phyloP scores from a whole-genome alignment of 345 rosid species.

The Camelina hispida region DNA sequence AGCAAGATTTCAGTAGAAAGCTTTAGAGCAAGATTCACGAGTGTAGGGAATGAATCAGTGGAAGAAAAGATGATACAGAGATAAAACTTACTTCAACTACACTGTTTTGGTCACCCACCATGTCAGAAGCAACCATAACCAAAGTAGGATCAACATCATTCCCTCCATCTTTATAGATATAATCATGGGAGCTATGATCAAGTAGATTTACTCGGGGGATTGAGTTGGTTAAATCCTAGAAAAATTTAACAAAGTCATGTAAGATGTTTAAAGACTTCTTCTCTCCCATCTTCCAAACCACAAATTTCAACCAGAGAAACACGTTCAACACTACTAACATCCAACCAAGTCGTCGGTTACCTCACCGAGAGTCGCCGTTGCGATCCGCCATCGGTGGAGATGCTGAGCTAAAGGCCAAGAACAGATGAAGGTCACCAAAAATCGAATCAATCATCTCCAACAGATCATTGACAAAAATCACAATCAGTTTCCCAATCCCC shows the following conservation, averaged over 20 bases:
- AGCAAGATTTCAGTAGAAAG: conserved; percentile 13
- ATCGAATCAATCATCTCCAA: too few species aligned
- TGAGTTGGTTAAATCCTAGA: conserved; percentile 54
- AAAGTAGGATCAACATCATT: conserved; percentile 55
- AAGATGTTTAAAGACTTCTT: background rate
- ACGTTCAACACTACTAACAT: background rate
- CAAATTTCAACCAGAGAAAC: background rate
- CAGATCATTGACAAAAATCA: too few species aligned
- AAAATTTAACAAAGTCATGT: background rate
- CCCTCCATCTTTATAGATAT: conserved; percentile 50
- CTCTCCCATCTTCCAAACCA: background rate
- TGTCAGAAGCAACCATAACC: conserved; percentile 50
- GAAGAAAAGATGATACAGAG: background rate
- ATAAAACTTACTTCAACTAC: conserved; percentile 61
- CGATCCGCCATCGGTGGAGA: too few species aligned
- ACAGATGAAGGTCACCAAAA: too few species aligned
- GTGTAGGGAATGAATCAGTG: background rate
- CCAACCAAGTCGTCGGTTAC: too few species aligned
- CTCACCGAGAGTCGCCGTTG: too few species aligned
- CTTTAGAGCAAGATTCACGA: conserved; percentile 5
- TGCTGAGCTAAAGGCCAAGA: too few species aligned
- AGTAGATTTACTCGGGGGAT: conserved; percentile 39
- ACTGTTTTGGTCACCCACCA: conserved; percentile 39
- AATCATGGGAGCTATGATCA: conserved; percentile 52
- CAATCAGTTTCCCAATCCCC: too few species aligned